These are phyloP conservation scores for Fusarium acutatum DNA, from an alignment of 2,329 filamentous ascomycete genomes.

Conservation along the genomic window DNA sequence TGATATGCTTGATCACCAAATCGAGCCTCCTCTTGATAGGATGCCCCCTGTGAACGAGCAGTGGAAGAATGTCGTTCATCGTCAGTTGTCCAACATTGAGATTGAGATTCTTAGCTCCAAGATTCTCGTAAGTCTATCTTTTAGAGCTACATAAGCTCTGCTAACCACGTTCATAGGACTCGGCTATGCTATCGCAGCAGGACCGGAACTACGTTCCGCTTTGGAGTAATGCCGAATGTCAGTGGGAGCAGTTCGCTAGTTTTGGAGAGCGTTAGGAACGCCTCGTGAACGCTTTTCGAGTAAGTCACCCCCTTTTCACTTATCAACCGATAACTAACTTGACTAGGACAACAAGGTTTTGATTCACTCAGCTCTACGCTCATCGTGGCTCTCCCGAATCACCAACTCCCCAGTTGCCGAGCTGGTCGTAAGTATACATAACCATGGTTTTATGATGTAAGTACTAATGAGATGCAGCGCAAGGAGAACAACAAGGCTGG, in stretches of 20 bases:
- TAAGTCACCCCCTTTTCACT: not conserved
- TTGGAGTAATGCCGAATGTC: constrained; percentile 35
- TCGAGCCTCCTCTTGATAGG: constrained; percentile 9
- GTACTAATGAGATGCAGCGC: constrained; percentile 18
- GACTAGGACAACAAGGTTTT: constrained; percentile 31
- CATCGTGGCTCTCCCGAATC: constrained; percentile 33
- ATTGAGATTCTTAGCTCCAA: constrained; percentile 34
- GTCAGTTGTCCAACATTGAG: constrained; percentile 27
- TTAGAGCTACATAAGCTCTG: too few species aligned
- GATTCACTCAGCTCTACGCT: constrained; percentile 37
- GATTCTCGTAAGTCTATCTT: constrained; percentile 32
- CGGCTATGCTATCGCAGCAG: constrained; percentile 29
- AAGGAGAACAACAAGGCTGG: constrained; percentile 37
- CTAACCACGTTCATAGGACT: too few species aligned
- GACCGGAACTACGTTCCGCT: constrained; percentile 31
- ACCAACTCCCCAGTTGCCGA: constrained; percentile 33
- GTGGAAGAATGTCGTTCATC: constrained; percentile 36
- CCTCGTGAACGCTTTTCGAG: constrained; percentile 36
- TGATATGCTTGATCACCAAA: constrained; percentile 12
- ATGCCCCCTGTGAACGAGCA: constrained; percentile 27
- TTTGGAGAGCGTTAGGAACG: constrained; percentile 39
- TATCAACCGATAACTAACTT: not conserved
- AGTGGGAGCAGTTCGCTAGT: constrained; percentile 36
- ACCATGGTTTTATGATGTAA: accelerated
- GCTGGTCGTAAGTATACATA: constrained; percentile 16